phyloP scores from a whole-genome alignment of 75 land plant genomes.

The Pseudotsuga menziesii region DNA sequence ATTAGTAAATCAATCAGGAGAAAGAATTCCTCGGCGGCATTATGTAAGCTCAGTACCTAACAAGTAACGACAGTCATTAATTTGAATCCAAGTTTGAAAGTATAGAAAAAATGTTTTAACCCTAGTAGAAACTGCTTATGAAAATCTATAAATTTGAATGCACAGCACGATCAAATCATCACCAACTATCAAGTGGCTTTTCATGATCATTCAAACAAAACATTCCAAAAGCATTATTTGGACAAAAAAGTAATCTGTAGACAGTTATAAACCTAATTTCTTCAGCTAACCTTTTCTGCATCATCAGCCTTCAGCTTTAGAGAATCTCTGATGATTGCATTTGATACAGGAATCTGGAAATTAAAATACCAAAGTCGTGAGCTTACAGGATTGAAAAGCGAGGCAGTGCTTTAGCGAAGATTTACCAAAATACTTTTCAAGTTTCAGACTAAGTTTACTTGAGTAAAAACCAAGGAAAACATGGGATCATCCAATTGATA shows the following conservation, averaged over 20 bases:
- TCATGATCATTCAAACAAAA: background rate
- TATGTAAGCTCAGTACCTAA: background rate
- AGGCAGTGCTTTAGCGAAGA: no score
- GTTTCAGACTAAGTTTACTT: no score
- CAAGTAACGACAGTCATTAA: background rate
- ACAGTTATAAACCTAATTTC: no score
- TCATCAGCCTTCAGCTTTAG: conserved; percentile 6
- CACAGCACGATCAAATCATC: background rate
- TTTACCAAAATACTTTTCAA: no score
- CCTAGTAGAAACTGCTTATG: background rate
- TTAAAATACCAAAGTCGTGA: background rate
- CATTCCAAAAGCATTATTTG: no score
- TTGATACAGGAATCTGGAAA: conserved; percentile 5
- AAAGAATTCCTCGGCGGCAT: background rate
- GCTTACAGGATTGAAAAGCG: no score
- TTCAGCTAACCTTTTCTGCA: background rate
- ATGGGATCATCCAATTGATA: no score
- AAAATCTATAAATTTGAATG: background rate
- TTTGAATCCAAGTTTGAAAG: background rate
- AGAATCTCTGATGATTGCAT: conserved; percentile 9
- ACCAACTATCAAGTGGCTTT: background rate
- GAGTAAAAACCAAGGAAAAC: no score
- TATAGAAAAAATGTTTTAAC: background rate
- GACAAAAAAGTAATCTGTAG: no score
- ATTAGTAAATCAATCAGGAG: background rate